These are phyloP conservation scores for Rhodotorula taiwanensis DNA, from an alignment of 768 basidiomycete species.

Conservation along the genomic window DNA sequence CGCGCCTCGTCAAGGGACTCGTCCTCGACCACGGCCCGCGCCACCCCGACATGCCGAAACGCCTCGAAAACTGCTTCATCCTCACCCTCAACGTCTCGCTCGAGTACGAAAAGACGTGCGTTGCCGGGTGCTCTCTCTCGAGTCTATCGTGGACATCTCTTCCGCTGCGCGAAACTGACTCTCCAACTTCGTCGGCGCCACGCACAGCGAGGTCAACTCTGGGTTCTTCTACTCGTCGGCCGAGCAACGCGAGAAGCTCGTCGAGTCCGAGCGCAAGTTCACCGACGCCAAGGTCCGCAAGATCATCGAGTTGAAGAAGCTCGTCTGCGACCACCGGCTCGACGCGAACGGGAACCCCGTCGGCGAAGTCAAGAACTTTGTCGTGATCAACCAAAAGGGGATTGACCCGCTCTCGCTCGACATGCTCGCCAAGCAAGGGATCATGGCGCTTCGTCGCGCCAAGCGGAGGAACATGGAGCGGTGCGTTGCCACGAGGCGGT, in stretches of 20 bases:
- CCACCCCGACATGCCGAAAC: conserved; percentile 99
- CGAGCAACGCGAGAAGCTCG: conserved; percentile 95
- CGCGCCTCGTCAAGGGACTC: conserved; percentile 86
- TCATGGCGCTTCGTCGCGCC: conserved; percentile 84
- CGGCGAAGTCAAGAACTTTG: conserved; percentile 65
- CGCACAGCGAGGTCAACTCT: conserved; percentile 98
- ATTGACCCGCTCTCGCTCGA: conserved; percentile 96
- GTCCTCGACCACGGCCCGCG: conserved; percentile 89
- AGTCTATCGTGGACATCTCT: no score
- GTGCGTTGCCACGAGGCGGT: no score
- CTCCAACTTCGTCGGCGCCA: not conserved
- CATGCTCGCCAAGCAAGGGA: conserved; percentile 91
- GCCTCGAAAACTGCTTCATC: conserved; percentile 91
- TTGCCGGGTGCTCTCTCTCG: conserved; percentile 35
- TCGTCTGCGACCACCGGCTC: conserved; percentile 88
- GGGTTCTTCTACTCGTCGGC: conserved; percentile 98
- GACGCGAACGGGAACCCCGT: conserved; percentile 50
- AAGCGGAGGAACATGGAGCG: conserved; percentile 99
- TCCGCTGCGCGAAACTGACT: not conserved
- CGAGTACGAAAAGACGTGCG: conserved; percentile 99
- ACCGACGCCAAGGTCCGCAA: conserved; percentile 91
- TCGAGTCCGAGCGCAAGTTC: conserved; percentile 91
- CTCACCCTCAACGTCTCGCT: conserved; percentile 93
- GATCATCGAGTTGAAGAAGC: conserved; percentile 91
- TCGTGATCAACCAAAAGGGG: conserved; percentile 96